Percentiles rank a stretch among this genome's conserved stretches.
Conservation (phyloP, 768 basidiomycete species). For the Hygrocybe punicea region DNA sequence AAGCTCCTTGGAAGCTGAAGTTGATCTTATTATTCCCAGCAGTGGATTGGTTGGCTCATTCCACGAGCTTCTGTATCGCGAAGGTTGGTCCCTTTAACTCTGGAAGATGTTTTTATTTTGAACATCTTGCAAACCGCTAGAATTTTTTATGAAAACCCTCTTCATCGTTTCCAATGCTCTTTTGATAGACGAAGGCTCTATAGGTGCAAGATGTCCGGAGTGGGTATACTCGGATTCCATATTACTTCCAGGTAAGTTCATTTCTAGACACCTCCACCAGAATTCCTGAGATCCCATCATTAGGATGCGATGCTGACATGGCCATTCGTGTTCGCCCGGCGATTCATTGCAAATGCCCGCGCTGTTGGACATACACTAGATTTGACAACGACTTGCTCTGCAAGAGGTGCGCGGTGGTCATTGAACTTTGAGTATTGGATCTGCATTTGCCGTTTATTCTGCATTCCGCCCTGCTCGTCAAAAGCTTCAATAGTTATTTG, state of each 20-base stretch:
- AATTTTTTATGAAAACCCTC: constrained; percentile 60
- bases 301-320: constrained; percentile 33
- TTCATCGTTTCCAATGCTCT: constrained; percentile 78
- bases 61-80: constrained; percentile 38
- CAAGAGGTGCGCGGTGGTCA: constrained; percentile 49
- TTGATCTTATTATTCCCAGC: constrained; percentile 55
- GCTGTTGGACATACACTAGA: constrained; percentile 84
- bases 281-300: constrained; percentile 11
- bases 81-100: constrained; percentile 37
- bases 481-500: neutral
- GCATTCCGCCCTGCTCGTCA: no score
- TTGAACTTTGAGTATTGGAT: constrained; percentile 4
- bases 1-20: constrained; percentile 73
- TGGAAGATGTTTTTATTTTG: neutral
- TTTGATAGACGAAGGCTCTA: constrained; percentile 45
- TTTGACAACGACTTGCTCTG: constrained; percentile 54
- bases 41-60: constrained; percentile 26
- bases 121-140: constrained; percentile 25
- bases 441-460: neutral
- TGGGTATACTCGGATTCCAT: constrained; percentile 53
- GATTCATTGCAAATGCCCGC: constrained; percentile 68
- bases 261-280: neutral
- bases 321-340: constrained; percentile 62
- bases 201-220: constrained; percentile 36
- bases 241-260: constrained; percentile 43